Conservation (phyloP, 1,284 basidiomycete species). For the Cutaneotrichosporon daszewskae region DNA sequence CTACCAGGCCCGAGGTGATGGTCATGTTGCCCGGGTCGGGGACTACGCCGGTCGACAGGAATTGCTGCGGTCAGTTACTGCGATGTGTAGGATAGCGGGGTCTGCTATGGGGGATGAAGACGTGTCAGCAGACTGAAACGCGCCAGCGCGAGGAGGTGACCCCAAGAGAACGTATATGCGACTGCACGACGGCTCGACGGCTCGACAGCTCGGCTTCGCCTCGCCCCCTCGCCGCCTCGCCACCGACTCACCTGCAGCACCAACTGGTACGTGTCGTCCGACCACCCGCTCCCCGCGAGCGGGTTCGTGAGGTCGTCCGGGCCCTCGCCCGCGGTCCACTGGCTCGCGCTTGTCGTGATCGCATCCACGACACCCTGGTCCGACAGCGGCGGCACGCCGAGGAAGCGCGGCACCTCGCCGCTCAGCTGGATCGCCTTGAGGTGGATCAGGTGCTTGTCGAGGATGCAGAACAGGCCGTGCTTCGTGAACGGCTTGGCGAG, state of each 20-base stretch:
- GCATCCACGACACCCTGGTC: slow-evolving; percentile 57
- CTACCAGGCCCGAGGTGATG: slow-evolving; percentile 1
- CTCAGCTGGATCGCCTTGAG: slow-evolving; percentile 83
- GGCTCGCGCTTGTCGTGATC: slow-evolving; percentile 31
- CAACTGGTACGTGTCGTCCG: slow-evolving; percentile 42
- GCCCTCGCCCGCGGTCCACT: slow-evolving; percentile 13
- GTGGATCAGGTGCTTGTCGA: slow-evolving; percentile 94
- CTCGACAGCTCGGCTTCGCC: too few species aligned
- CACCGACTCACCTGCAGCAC: slow-evolving; percentile 33
- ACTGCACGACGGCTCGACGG: too few species aligned
- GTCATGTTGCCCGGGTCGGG: slow-evolving; percentile 23
- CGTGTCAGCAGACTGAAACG: too few species aligned
- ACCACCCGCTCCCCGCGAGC: slow-evolving; percentile 41
- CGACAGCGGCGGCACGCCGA: slow-evolving; percentile 66
- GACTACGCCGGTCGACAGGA: slow-evolving; percentile 26
- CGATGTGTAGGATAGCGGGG: too few species aligned
- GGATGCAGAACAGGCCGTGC: slow-evolving; percentile 80
- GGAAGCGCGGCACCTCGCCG: slow-evolving; percentile 58
- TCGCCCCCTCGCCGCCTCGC: too few species aligned
- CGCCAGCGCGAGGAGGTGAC: too few species aligned
- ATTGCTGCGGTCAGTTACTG: slow-evolving; percentile 23
- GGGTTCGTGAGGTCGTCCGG: slow-evolving; percentile 33
- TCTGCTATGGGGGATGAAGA: too few species aligned
- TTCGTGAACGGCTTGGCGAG: slow-evolving; percentile 95
- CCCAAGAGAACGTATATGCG: too few species aligned